These are phyloP conservation scores for Ogataea thermomethanolica DNA, from an alignment of 805 yeast genomes.

Conservation along the genomic window DNA sequence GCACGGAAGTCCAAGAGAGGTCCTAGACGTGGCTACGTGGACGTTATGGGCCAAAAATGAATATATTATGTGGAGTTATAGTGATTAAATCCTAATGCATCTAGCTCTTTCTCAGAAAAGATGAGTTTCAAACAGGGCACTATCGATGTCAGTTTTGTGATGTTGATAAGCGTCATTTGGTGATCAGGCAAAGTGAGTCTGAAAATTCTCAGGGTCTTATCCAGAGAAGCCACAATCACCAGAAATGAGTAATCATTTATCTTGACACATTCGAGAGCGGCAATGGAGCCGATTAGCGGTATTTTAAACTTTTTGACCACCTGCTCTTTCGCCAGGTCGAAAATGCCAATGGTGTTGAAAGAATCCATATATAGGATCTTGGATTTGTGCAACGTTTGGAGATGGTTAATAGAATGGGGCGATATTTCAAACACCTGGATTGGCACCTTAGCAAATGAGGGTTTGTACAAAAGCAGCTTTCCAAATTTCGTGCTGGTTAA, in stretches of 20 bases:
- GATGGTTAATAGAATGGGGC: conserved; percentile 21
- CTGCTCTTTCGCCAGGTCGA: conserved; percentile 20
- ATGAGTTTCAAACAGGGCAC: conserved; percentile 19
- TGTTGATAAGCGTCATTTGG: conserved; percentile 10
- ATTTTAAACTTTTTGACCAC: conserved; percentile 20
- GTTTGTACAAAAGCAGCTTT: conserved; percentile 23
- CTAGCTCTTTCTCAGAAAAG: conserved; percentile 6
- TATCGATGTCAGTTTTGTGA: conserved; percentile 17
- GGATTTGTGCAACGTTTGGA: conserved; percentile 10
- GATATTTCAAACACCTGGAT: conserved; percentile 22
- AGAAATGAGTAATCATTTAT: conserved; percentile 12
- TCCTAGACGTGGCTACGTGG: conserved; percentile 57
- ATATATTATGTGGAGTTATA: conserved; percentile 10
- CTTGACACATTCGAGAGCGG: conserved; percentile 16
- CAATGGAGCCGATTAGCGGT: conserved; percentile 25
- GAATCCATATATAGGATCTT: conserved; percentile 27
- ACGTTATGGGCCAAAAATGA: conserved; percentile 46
- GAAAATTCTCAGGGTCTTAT: conserved; percentile 21
- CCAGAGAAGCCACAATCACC: conserved; percentile 22
- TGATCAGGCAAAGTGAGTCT: conserved; percentile 11
- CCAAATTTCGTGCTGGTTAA: conserved; percentile 28
- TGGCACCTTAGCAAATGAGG: conserved; percentile 24
- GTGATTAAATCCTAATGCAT: conserved; percentile 13
- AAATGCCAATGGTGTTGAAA: conserved; percentile 24
- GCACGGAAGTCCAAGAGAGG: conserved; percentile 50